Percentiles rank a stretch among this genome's conserved stretches.
Evolutionary conservation across 768 basidiomycete species (phyloP).

Genomic region (Coprinopsis sp.): DNA sequence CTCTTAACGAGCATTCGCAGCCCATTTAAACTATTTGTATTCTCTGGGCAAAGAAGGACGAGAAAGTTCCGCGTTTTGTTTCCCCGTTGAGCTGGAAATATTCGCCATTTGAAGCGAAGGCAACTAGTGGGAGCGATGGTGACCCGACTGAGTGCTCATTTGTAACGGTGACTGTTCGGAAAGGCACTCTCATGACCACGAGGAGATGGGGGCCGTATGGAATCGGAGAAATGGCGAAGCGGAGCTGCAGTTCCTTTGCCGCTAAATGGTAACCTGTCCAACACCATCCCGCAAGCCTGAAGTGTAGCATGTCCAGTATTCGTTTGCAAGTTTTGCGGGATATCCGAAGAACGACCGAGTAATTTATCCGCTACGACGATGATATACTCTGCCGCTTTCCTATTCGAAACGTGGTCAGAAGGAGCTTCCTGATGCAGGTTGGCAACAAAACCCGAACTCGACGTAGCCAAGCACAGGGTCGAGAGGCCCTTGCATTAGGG

Average conservation of each 20-base stretch:
- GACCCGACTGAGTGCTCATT: not conserved
- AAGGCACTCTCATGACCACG: conserved; percentile 4
- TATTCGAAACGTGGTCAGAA: no score
- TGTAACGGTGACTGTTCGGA: conserved; percentile 7
- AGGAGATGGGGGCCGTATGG: not conserved
- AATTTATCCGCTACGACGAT: conserved; percentile 30
- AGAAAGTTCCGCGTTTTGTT: conserved; percentile 7
- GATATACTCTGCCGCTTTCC: no score
- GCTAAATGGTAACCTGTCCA: no score
- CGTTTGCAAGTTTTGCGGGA: not conserved
- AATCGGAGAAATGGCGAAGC: conserved; percentile 6
- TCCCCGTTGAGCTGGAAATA: not conserved
- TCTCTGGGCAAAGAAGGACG: no score
- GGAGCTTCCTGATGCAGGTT: not conserved
- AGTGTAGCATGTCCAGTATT: not conserved
- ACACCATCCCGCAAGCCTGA: no score
- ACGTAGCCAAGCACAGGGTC: no score
- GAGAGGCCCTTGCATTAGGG: no score
- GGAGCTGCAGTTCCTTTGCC: no score
- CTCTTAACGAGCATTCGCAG: conserved; percentile 1
- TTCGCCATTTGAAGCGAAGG: not conserved
- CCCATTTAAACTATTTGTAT: no score
- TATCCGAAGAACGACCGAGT: conserved; percentile 24
- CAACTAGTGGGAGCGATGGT: not conserved
- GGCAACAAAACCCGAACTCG: no score